Conservation (phyloP, 2,329 filamentous ascomycete species). For the Trichoderma guizhouense region DNA sequence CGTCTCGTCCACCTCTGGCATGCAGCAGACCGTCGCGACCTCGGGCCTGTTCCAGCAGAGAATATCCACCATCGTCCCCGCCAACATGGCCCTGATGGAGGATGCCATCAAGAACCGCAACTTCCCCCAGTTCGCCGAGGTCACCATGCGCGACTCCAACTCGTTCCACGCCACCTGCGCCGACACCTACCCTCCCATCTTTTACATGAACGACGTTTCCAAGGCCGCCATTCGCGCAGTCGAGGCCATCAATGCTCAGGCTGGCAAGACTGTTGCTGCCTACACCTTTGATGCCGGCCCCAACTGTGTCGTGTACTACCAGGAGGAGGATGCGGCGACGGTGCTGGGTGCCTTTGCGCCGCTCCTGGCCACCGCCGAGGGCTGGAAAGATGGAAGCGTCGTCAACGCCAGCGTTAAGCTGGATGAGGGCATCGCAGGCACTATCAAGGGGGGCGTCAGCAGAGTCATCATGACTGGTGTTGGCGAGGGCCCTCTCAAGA, state of each 20-base stretch:
- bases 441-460: conserved; percentile 75
- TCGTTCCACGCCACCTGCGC: conserved; percentile 93
- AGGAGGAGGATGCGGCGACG: conserved; percentile 68
- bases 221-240: conserved; percentile 83
- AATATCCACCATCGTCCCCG: conserved; percentile 72
- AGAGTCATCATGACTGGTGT: conserved; percentile 89
- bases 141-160: conserved; percentile 97
- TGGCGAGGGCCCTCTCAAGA: conserved; percentile 81
- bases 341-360: conserved; percentile 77
- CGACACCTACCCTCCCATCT: conserved; percentile 95
- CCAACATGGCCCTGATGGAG: conserved; percentile 81
- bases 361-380: conserved; percentile 60
- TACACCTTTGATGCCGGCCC: conserved; percentile 98
- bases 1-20: conserved; percentile 85
- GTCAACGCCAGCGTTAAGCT: conserved; percentile 55
- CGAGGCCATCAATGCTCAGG: conserved; percentile 79
- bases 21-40: conserved; percentile 94
- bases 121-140: conserved; percentile 80
- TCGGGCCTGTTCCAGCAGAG: conserved; percentile 82
- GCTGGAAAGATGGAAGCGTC: conserved; percentile 63
- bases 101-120: conserved; percentile 72
- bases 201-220: conserved; percentile 96
- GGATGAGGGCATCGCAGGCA: conserved; percentile 61
- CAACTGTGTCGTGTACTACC: conserved; percentile 95
- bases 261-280: conserved; percentile 77